Evolutionary conservation across 805 yeast species (phyloP).

Genomic region (Candida khao-thaluensis): DNA sequence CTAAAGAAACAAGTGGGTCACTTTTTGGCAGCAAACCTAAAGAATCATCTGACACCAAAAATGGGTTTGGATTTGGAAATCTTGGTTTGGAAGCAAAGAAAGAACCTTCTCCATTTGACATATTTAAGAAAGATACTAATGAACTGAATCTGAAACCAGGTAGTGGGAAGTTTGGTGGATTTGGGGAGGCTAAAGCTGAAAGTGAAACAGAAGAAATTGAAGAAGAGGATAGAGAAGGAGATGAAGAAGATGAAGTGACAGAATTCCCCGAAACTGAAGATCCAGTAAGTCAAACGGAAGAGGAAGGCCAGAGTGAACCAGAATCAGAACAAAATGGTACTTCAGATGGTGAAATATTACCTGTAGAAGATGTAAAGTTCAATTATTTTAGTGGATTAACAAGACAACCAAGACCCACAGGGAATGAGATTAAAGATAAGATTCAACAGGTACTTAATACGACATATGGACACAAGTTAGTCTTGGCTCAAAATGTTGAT

Average conservation of each 20-base stretch:
- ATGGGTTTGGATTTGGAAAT: not conserved
- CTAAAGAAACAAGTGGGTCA: no score
- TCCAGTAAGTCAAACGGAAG: constrained; percentile 2
- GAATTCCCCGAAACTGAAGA: constrained; percentile 6
- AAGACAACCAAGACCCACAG: not conserved
- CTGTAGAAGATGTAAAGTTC: constrained; percentile 1
- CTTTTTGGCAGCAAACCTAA: constrained; percentile 1
- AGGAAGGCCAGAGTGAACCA: not conserved
- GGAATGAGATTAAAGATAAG: constrained; percentile 13
- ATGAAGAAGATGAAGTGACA: constrained; percentile 10
- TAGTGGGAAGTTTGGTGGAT: no score
- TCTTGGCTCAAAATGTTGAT: constrained; percentile 22
- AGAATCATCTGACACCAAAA: not conserved
- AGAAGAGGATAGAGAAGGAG: constrained; percentile 6
- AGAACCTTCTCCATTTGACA: constrained; percentile 5
- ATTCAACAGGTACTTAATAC: constrained; percentile 22
- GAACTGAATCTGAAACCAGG: no score
- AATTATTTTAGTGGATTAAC: constrained; percentile 8
- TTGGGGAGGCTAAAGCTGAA: no score
- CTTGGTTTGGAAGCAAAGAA: not conserved
- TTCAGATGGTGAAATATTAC: constrained; percentile 7
- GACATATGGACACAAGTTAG: constrained; percentile 26
- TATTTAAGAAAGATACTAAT: not conserved
- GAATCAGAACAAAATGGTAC: not conserved
- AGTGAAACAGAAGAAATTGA: constrained; percentile 1